Conservation (phyloP, 2,329 filamentous ascomycete genomes). For the Colletotrichum sublineola region DNA sequence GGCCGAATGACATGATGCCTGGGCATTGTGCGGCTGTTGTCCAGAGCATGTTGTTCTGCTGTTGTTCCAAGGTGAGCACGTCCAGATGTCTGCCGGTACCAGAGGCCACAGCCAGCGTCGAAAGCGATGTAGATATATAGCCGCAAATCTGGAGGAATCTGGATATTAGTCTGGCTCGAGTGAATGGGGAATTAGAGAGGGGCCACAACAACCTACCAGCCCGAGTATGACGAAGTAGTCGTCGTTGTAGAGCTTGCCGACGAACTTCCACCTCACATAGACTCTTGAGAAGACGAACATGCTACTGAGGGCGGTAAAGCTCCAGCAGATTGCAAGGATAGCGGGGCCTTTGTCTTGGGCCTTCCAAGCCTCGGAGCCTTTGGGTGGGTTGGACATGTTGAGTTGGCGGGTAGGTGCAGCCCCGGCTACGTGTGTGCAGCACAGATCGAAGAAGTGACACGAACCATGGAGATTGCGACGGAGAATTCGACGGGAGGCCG, state of each 20-base stretch:
- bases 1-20: slow-evolving; percentile 54
- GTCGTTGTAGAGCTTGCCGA: neutral
- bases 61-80: slow-evolving; percentile 48
- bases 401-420: neutral
- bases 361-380: neutral
- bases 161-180: neutral
- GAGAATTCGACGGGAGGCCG: neutral
- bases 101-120: slow-evolving; percentile 50
- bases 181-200: too few species aligned
- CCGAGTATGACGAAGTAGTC: neutral
- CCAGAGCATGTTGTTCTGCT: slow-evolving; percentile 50
- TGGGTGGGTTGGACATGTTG: neutral
- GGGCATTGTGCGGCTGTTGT: slow-evolving; percentile 54
- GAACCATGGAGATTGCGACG: neutral
- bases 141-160: slow-evolving; percentile 1
- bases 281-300: neutral
- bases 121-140: slow-evolving; percentile 50
- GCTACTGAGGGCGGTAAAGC: neutral
- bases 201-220: neutral
- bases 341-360: neutral
- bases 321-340: neutral
- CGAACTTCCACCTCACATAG: neutral
- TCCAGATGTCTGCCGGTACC: slow-evolving; percentile 57
- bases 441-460: neutral
- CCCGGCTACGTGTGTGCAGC: neutral